Evolutionary conservation across 164 flowering plant species (phyloP), one percentile per base, ranked within the genome.

Genomic region (Protea cynaroides): DNA sequence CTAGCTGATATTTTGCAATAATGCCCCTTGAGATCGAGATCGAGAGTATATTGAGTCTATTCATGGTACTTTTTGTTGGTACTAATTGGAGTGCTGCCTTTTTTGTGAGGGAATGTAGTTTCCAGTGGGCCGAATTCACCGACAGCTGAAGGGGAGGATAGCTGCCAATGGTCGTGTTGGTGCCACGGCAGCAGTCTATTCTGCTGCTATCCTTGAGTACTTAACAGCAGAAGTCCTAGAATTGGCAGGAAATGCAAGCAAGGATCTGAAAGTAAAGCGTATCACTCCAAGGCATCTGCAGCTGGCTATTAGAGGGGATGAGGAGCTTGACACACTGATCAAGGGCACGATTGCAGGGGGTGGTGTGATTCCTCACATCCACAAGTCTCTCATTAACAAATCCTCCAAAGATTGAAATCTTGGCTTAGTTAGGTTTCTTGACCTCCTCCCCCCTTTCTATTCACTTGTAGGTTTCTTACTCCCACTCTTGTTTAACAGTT

Each of bases 211-310:
- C 49, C 49, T 44, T 2, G 49, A 44, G 49, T 44, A 44, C 49
- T 15, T 44, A 11, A 59, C 18, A 18, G 57, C 71, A 8, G 71
- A 68, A 61, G 71, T 68, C n/a, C 51, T 68, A 21, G 71, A 61
- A 43, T 46, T 68, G 25, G 71, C 71, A n/a, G 71, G 71, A 3
- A 68, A 68, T 56, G 71, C 71, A 36, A 67, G 70, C 52, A 67
- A 67, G 59, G 70, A 67, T 59, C 36, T 67, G 24, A 67, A 67
- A 57, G 71, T 68, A 13, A 68, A 68, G 71, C 65, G 71, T 25
- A 68, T 68, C 21, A 68, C 71, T 0, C 71, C 71, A 19, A 53
- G 56, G 56, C 56, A 53, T 53, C 19, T 53, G 24, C 56, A 53
- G 29, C 19, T 53, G 14, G 56, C 56, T 24, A 53, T 53, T 10